A percentile compares a stretch with the other conserved stretches of the same genome.
Evolutionary conservation across 306 rosid genomes (phyloP).

Genomic region (Castanea crenata): DNA sequence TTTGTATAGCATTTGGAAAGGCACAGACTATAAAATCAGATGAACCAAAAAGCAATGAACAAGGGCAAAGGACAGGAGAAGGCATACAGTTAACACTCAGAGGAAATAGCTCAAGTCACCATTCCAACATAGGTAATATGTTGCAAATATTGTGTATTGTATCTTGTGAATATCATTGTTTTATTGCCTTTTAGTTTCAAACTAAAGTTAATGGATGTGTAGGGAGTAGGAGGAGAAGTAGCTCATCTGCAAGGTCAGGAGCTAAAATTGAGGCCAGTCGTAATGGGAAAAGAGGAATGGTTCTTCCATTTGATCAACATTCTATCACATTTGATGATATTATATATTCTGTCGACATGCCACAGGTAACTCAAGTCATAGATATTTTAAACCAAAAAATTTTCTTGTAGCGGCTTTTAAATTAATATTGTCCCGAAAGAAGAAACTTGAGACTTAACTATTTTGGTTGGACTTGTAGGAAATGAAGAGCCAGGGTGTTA

Average conservation of each 20-base stretch:
- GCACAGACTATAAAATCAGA: conserved; percentile 14
- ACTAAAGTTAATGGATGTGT: not conserved
- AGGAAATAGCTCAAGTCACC: conserved; percentile 1
- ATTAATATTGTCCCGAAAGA: not conserved
- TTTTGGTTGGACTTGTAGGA: conserved; percentile 42
- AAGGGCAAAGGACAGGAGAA: not conserved
- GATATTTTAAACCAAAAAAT: not conserved
- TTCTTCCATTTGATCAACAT: conserved; percentile 55
- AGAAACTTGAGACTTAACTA: no score
- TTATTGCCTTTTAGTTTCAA: not conserved
- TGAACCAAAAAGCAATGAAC: conserved; percentile 11
- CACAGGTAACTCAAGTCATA: conserved; percentile 25
- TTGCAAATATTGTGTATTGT: not conserved
- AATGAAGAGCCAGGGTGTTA: conserved; percentile 60
- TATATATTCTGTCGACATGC: conserved; percentile 51
- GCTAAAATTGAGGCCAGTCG: not conserved
- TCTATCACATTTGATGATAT: conserved; percentile 44
- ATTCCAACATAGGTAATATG: not conserved
- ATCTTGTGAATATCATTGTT: not conserved
- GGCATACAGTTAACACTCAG: not conserved
- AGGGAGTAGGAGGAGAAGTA: conserved; percentile 13
- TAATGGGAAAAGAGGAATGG: conserved; percentile 36
- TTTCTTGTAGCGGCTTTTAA: conserved; percentile 1
- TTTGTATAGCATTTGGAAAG: conserved; percentile 21
- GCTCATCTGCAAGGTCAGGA: not conserved